Base-by-base conservation (phyloP, 2,329 filamentous ascomycete species). In the Raffaelea arxii region DNA sequence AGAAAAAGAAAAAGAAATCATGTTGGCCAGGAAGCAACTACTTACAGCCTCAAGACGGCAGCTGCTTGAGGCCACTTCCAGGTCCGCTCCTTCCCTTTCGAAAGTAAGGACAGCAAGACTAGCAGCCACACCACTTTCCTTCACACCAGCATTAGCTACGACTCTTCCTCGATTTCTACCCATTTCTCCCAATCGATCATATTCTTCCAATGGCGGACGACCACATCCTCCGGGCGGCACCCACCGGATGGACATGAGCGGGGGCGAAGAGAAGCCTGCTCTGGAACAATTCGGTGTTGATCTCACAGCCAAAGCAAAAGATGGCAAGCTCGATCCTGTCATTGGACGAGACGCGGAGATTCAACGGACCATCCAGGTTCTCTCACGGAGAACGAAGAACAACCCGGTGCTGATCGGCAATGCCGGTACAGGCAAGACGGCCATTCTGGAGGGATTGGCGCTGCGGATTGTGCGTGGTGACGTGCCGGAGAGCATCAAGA, bases 321-420 rank as follows among this genome's bases (percentile, higher is more conserved):
- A 85, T 42, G 92, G 92, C 36, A 96, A 95, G 61, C 74, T 98
- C 4, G 92, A 98, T 59, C 92, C 92, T 0, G 91, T 97, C 14
- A 97, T 98, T 59, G 92, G 92, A 19, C 77, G 92, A 62, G 90
- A 96, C 57, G 72, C 78, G 5, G 92, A 96, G 62, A 95, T 97
- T 44, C 87, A 95, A 59, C 76, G 92, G 43, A 95, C 90, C 0
- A 96, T 97, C 49, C 92, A 97, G 59, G 85, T 98, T 11, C 68
- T 98, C 2, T 96, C 90, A 16, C 75, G 92, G 52, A 75, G 92
- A 50, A 97, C 92, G 7, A 97, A 97, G 65, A 97, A 96, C 58
- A 94, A 94, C 54, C 91, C 91, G 0, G 90, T 96, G 1, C 69
- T 96, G n/a, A 95, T 96, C 49, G 91, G 91, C 51, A 82, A 81